These are phyloP conservation scores for Rhizopogon parksii DNA, from an alignment of 1,284 basidiomycete genomes.

Conservation along the genomic window DNA sequence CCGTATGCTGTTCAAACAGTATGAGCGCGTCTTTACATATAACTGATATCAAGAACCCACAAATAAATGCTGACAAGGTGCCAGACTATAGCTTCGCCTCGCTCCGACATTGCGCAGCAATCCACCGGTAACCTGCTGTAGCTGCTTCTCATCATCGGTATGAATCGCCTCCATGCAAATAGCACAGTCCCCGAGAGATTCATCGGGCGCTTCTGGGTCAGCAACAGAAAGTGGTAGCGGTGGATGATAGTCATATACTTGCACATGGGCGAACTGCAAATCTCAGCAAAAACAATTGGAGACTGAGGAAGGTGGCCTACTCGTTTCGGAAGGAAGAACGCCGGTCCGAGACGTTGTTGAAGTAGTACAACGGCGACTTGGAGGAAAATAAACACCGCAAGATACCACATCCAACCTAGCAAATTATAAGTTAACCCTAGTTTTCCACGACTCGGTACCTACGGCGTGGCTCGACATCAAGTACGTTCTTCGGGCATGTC, in stretches of 20 bases:
- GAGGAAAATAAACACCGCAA: constrained; percentile 55
- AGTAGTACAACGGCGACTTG: constrained; percentile 65
- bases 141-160: constrained; percentile 39
- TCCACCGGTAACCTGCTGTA: constrained; percentile 26
- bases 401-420: constrained; percentile 60
- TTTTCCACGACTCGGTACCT: constrained; percentile 17
- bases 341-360: constrained; percentile 73
- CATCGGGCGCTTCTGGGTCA: constrained; percentile 67
- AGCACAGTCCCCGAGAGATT: constrained; percentile 75
- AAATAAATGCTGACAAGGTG: constrained; percentile 86
- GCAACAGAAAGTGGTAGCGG: constrained; percentile 48
- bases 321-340: constrained; percentile 70
- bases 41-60: constrained; percentile 38
- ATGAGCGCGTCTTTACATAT: neutral
- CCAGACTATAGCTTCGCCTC: constrained; percentile 72
- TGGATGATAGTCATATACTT: constrained; percentile 81
- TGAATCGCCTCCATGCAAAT: constrained; percentile 88
- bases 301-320: constrained; percentile 34
- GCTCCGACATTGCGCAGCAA: constrained; percentile 31
- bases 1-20: constrained; percentile 56
- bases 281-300: neutral
- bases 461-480: constrained; percentile 71
- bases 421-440: neutral
- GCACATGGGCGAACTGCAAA: constrained; percentile 51
- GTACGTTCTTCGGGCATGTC: constrained; percentile 76